phyloP scores from a whole-genome alignment of 805 yeast genomes.

The Hanseniaspora jakobsenii region DNA sequence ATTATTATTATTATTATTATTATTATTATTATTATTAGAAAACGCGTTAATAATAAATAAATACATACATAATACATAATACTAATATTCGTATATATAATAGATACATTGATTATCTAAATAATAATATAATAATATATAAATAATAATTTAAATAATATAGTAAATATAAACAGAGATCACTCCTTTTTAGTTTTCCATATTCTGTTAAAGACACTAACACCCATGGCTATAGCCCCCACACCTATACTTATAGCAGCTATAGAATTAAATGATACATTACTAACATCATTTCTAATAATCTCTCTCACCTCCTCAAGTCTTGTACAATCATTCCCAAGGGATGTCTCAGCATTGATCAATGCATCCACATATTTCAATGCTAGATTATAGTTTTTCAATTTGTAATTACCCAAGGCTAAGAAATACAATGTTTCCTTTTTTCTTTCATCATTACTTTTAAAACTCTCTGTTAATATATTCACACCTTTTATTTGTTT shows the following conservation, averaged over 20 bases:
- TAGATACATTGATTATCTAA: no score
- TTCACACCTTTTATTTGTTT: constrained; percentile 73
- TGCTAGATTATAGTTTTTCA: constrained; percentile 78
- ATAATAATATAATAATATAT: no score
- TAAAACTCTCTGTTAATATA: constrained; percentile 55
- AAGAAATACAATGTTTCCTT: constrained; percentile 83
- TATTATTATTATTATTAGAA: no score
- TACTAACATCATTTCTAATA: constrained; percentile 73
- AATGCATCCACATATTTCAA: constrained; percentile 73
- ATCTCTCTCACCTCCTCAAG: constrained; percentile 44
- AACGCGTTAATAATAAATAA: no score
- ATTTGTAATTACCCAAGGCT: constrained; percentile 74
- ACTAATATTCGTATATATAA: no score
- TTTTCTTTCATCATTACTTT: constrained; percentile 68
- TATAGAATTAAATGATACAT: constrained; percentile 78
- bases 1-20: no score
- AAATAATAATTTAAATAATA: no score
- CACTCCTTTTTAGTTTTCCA: no score
- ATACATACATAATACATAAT: no score
- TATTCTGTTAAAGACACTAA: constrained; percentile 1
- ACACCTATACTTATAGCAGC: constrained; percentile 80
- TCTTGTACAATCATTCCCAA: background rate
- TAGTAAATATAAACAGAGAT: no score
- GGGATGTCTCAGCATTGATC: constrained; percentile 44
- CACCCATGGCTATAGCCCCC: constrained; percentile 30